Evolutionary conservation across 805 yeast species (phyloP), one percentile per base, ranked within the genome.

Genomic region (Yarrowia phangngaensis): DNA sequence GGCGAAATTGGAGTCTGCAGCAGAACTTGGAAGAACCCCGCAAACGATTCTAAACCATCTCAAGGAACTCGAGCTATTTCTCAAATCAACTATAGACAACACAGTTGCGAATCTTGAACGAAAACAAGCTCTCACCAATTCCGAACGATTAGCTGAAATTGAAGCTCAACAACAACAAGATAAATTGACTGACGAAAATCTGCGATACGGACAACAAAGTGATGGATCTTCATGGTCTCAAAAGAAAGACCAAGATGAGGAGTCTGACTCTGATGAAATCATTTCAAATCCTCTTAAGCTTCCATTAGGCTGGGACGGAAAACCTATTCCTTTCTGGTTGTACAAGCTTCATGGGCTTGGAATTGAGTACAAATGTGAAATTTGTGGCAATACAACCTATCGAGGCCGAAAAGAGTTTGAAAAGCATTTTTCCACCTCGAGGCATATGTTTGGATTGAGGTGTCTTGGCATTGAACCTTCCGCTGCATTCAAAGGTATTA

Each of bases 261-360:
- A 65, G 1, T 67, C 60, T 8, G 71, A 64, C 9, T 69, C 64
- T 5, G 63, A 61, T 24, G 67, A 59, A 7, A 54, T 59, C 14
- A 59, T 61, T 22, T 63, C 59, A 45, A 72, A 73, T 52, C 78
- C 80, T 14, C 67, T 76, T 50, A 76, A 81, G 50, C 63, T 85
- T 50, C 95, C 95, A 0, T 46, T 85, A 0, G 97, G 95, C 0
- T 75, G 84, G 14, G 97, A 89, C 64, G 97, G 97, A 0, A 75
- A 73, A 30, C 97, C 97, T 0, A 86, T 92, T 20, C 98, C 98
- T 1, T 78, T 73, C 49, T 92, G 98, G 98, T 69, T 92, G 20
- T 89, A 79, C 71, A 92, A 89, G 63, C 69, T 89, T 34, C 88
- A 87, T 58, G 98, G 98, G 0, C 70, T 89, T 8, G 84, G 84